phyloP scores from a whole-genome alignment of 805 yeast species.

The Metschnikowia santaceciliae region DNA sequence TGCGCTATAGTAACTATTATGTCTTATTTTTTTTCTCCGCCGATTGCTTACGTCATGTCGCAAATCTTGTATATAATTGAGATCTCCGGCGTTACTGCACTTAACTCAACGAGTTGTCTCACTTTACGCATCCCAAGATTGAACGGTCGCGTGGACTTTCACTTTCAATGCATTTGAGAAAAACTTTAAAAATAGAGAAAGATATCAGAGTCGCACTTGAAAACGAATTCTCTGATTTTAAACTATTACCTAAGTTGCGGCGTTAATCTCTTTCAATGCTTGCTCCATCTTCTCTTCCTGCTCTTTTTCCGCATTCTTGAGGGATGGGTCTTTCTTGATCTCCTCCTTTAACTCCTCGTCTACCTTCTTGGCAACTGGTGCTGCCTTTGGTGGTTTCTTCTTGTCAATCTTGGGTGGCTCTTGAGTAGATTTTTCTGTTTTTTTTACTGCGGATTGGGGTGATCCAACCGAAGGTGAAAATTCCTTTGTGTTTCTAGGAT shows the following conservation, averaged over 20 bases:
- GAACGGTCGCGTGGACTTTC: not conserved
- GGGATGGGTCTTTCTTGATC: conserved; percentile 32
- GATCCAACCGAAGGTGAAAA: conserved; percentile 14
- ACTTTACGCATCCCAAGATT: not conserved
- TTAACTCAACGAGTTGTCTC: not conserved
- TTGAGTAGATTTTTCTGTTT: conserved; percentile 6
- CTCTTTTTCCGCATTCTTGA: conserved; percentile 25
- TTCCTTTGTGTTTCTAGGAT: conserved; percentile 14
- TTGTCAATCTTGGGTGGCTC: conserved; percentile 21
- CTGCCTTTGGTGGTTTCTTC: conserved; percentile 36
- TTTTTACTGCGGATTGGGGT: conserved; percentile 7
- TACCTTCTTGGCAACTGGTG: conserved; percentile 37
- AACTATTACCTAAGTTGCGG: not conserved
- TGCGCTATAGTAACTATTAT: not conserved
- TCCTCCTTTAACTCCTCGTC: conserved; percentile 34
- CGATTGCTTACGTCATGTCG: conserved; percentile 15
- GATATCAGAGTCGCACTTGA: not conserved
- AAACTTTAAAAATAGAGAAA: not conserved
- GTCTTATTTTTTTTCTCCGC: conserved; percentile 5
- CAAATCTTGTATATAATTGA: conserved; percentile 8
- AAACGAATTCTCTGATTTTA: not conserved
- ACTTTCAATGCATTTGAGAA: not conserved
- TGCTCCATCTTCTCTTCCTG: conserved; percentile 24
- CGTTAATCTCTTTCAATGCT: conserved; percentile 15
- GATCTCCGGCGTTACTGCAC: not conserved